Base-by-base conservation (phyloP, 176 grass and related monocot species). In the Hordeum marinum region DNA sequence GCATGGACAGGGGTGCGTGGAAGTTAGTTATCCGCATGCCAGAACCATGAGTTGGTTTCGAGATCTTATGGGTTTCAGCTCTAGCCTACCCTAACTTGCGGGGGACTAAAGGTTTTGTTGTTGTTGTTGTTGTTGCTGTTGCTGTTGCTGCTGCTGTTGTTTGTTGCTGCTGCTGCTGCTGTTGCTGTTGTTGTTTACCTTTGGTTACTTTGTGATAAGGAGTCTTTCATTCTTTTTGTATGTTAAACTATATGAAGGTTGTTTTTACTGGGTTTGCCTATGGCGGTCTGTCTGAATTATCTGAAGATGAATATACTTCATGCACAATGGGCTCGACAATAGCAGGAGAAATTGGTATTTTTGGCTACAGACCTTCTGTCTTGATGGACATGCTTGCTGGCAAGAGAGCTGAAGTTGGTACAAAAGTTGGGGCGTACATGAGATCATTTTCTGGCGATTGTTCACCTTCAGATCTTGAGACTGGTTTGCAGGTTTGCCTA, bases 341-440 rank as follows among this genome's bases (percentile, higher is more conserved):
- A 92, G 92, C 96, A 77, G 93, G 93, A 83, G 96, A 99, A 80
- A 99, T 98, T 82, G 96, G 96, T 63, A 90, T 92, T 89, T 99
- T 96, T 86, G 96, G 93, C 40, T 96, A 99, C 73, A 94, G 89
- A 74, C 96, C 96, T 77, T 96, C 96, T 80, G 82, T 99, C 34
- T 85, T 99, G 77, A 95, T 99, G 96, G 96, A 99, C 82, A 99
- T 99, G 96, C 88, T 99, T 84, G 96, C 96, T 92, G 96, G 96
- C 80, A 99, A 99, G 86, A 92, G 96, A 89, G 96, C 96, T 83
- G 96, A 99, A 90, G 93, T 99, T 63, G 90, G 93, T 69, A 99
- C 93, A 68, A 99, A 99, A 85, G 90, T 99, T 85, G 96, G 91
- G 64, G 90, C 96, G 34, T 99, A 99, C 75, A 99, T 96, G 93